Evolutionary conservation across 2,329 filamentous ascomycete genomes (phyloP).

Genomic region (Dryadomyces quercus-mongolicae): DNA sequence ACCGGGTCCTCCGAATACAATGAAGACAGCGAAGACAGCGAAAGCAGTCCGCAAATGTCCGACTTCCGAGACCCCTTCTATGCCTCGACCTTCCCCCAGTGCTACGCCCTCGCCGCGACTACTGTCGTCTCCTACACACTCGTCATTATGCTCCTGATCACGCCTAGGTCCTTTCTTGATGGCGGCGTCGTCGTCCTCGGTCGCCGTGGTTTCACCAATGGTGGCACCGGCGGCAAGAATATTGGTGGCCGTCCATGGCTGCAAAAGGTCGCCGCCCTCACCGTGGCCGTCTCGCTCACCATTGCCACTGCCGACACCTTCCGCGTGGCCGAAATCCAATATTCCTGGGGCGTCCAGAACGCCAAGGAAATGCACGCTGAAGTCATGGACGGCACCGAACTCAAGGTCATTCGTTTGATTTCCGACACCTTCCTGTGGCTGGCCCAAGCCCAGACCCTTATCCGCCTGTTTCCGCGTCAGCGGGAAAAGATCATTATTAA

Average conservation of each 20-base stretch:
- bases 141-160: slow-evolving; percentile 87
- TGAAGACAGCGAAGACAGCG: slow-evolving; percentile 14
- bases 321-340: slow-evolving; percentile 69
- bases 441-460: slow-evolving; percentile 91
- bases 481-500: slow-evolving; percentile 98
- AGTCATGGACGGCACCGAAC: slow-evolving; percentile 73
- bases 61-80: slow-evolving; percentile 82
- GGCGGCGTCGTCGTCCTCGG: slow-evolving; percentile 74
- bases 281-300: slow-evolving; percentile 72
- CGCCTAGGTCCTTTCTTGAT: slow-evolving; percentile 84
- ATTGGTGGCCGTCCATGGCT: slow-evolving; percentile 90
- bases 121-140: slow-evolving; percentile 88
- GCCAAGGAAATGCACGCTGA: slow-evolving; percentile 61
- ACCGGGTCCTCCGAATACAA: slow-evolving; percentile 17
- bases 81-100: slow-evolving; percentile 82
- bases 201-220: slow-evolving; percentile 72
- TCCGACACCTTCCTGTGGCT: slow-evolving; percentile 96
- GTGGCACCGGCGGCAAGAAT: slow-evolving; percentile 65
- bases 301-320: slow-evolving; percentile 92
- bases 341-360: slow-evolving; percentile 67
- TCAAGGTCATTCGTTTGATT: slow-evolving; percentile 83
- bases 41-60: slow-evolving; percentile 33
- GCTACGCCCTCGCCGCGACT: slow-evolving; percentile 82
- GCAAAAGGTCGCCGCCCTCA: slow-evolving; percentile 68
- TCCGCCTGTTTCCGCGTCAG: slow-evolving; percentile 88